These are phyloP conservation scores for Septoria linicola DNA, from an alignment of 2,329 filamentous ascomycete species.

Conservation along the genomic window DNA sequence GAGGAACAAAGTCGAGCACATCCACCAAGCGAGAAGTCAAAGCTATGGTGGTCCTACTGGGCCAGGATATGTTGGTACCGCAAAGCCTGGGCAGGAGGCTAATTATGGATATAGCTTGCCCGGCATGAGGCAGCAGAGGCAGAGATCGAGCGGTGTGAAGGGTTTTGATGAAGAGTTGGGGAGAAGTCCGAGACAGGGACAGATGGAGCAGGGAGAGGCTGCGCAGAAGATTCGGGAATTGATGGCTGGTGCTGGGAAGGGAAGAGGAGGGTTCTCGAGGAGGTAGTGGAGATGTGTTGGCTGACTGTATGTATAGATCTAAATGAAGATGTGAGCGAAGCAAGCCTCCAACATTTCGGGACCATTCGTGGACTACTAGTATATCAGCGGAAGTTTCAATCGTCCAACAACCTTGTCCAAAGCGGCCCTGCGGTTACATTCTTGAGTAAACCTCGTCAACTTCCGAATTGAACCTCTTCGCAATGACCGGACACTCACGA, in stretches of 20 bases:
- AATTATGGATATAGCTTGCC: slow-evolving; percentile 33
- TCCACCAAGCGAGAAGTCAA: slow-evolving; percentile 25
- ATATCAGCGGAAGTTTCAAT: no score
- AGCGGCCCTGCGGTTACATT: no score
- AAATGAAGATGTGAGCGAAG: no score
- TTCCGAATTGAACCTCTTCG: no score
- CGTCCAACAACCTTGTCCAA: no score
- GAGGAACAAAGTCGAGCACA: slow-evolving; percentile 29
- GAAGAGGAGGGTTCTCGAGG: background rate
- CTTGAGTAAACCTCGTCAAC: no score
- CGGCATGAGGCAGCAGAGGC: slow-evolving; percentile 17
- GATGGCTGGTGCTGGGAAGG: background rate
- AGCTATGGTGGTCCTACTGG: slow-evolving; percentile 4
- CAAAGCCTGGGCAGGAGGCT: slow-evolving; percentile 16
- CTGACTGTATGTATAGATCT: no score
- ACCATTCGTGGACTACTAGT: no score
- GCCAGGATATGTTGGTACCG: slow-evolving; percentile 10
- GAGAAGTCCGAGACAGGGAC: slow-evolving; percentile 7
- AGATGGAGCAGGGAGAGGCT: slow-evolving; percentile 6
- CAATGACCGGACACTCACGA: no score
- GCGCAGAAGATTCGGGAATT: slow-evolving; percentile 20
- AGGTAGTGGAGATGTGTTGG: background rate
- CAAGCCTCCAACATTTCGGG: no score
- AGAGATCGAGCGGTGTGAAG: slow-evolving; percentile 15
- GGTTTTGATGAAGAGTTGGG: slow-evolving; percentile 32